phyloP scores from a whole-genome alignment of 192 early-diverging fungal genomes.

The Cladochytrium replicatum region DNA sequence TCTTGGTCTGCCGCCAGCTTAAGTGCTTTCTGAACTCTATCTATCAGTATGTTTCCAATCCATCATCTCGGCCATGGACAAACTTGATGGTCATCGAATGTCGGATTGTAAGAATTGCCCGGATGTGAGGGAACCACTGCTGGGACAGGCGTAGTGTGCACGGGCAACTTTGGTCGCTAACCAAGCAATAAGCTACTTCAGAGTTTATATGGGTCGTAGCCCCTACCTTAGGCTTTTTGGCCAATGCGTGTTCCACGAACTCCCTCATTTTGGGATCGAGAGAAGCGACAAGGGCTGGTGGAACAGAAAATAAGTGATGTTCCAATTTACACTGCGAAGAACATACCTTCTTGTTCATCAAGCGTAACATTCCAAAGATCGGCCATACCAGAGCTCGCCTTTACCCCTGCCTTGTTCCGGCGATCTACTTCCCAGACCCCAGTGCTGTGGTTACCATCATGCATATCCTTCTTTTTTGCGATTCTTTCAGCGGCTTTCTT shows the following conservation, averaged over 20 bases:
- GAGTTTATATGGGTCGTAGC: too few relatives aligned
- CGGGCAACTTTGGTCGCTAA: slow-evolving; percentile 3
- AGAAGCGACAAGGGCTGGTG: too few relatives aligned
- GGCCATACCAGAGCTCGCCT: too few relatives aligned
- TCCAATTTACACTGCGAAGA: too few relatives aligned
- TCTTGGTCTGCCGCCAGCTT: slow-evolving; percentile 36
- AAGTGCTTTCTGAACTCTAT: slow-evolving; percentile 21
- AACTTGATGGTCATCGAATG: slow-evolving; percentile 64
- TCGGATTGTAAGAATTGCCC: slow-evolving; percentile 88
- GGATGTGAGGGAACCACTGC: slow-evolving; percentile 69
- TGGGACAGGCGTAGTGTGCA: slow-evolving; percentile 28
- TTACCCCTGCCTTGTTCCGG: slow-evolving; percentile 9
- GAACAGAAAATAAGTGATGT: too few relatives aligned
- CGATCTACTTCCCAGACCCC: slow-evolving; percentile 8
- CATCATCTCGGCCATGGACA: not conserved
- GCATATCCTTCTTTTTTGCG: slow-evolving; percentile 9
- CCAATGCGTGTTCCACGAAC: too few relatives aligned
- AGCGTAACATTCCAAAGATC: too few relatives aligned
- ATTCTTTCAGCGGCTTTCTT: too few relatives aligned
- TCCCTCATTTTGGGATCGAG: too few relatives aligned
- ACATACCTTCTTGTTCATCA: too few relatives aligned
- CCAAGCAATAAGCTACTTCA: not conserved
- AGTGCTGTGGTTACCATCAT: too few relatives aligned
- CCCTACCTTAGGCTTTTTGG: too few relatives aligned
- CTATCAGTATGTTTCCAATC: not conserved